Evolutionary conservation across 2,329 filamentous ascomycete species (phyloP).

Genomic region (Aureobasidium melanogenum): DNA sequence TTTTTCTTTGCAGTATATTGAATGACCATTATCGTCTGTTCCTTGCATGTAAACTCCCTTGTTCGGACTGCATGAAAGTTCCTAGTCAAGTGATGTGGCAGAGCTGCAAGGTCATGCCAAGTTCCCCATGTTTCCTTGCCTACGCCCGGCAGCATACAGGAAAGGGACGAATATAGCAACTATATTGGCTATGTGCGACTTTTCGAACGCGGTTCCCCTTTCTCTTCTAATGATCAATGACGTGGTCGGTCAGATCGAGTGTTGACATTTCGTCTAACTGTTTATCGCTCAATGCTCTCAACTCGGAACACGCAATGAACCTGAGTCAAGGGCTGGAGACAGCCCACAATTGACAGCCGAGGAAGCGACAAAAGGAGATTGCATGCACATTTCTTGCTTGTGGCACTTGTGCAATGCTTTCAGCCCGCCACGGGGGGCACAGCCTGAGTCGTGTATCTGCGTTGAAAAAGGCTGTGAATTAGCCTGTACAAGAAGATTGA

Average conservation of each 20-base stretch:
- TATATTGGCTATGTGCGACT: constrained; percentile 1
- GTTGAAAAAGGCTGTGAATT: neutral
- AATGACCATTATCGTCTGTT: neutral
- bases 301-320: neutral
- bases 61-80: too few species aligned
- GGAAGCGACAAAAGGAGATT: neutral
- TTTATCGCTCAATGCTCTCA: neutral
- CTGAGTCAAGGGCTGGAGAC: neutral
- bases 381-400: neutral
- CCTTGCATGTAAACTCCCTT: neutral
- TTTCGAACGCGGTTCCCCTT: constrained; percentile 5
- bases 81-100: neutral
- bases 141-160: neutral
- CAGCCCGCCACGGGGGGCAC: neutral
- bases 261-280: neutral
- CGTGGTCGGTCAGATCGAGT: neutral
- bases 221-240: neutral
- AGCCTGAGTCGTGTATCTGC: neutral
- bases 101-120: neutral
- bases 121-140: neutral
- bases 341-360: neutral
- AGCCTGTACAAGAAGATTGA: constrained; percentile 2
- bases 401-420: neutral
- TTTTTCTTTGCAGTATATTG: neutral
- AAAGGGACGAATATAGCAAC: neutral